Base-by-base conservation (phyloP, 2,329 filamentous ascomycete genomes). In the Alternaria sp. region DNA sequence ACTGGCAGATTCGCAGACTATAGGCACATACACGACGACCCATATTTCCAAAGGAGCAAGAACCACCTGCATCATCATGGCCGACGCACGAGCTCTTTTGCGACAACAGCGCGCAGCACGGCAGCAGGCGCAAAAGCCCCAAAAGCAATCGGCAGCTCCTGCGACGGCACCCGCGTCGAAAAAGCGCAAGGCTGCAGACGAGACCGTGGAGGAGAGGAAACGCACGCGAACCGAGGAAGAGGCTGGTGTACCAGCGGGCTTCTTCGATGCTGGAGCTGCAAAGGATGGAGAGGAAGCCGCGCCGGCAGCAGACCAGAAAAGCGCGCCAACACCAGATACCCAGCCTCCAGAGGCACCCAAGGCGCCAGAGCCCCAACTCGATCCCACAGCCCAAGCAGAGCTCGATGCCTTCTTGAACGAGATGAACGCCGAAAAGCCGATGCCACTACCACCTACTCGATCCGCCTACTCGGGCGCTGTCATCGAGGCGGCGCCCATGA, bases 391-490 rank as follows among this genome's bases (percentile, higher is more conserved):
- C 13, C 69, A 78, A 46, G 72, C 71, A 12, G 81, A 82, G 30
- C 81, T 92, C 3, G 89, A 96, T 76, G 93, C 74, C 15, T 78
- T 79, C 57, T 50, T 79, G 62, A 64, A 63, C 43, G 81, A 82
- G 44, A 81, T 92, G 9, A 89, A 94, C 75, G 92, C 97, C 74
- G 88, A 90, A 57, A 96, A 92, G 91, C 57, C 69, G 10, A 91
- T 92, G 2, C 92, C 92, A 9, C 96, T 97, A 75, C 91, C 97
- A 77, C 91, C 91, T 3, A 89, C 97, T 59, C 36, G 46, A 19
- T 32, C 47, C 17, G 52, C 70, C 13, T 74, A 77, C 13, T 69
- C 77, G 0, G 74, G 73, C 45, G 81, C 81, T 6, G 81, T 81
- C 8, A 83, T 85, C 51, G 80, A 82, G 56, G 78, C 83, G 6